Evolutionary conservation across 768 basidiomycete species (phyloP).

Genomic region (Hygrophorus russula): DNA sequence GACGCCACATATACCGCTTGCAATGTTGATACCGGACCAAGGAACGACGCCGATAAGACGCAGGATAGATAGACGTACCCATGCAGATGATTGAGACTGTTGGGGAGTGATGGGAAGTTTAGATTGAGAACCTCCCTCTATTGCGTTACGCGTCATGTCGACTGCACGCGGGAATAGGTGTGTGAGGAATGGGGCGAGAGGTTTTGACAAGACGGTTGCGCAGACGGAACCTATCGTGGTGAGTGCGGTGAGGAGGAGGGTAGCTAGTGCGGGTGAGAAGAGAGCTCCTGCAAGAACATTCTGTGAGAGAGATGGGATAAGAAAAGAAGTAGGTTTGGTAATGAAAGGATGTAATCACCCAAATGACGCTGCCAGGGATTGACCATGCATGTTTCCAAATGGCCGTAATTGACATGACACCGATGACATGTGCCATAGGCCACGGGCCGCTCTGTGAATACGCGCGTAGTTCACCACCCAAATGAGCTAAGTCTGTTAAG

Average conservation of each 20-base stretch:
- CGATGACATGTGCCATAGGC: conserved; percentile 66
- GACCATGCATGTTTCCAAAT: conserved; percentile 98
- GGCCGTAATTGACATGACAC: conserved; percentile 73
- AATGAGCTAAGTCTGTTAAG: conserved; percentile 60
- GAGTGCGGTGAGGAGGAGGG: conserved; percentile 69
- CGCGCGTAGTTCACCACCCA: conserved; percentile 65
- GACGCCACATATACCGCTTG: conserved; percentile 87
- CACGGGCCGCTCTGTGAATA: conserved; percentile 63
- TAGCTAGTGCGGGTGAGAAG: conserved; percentile 74
- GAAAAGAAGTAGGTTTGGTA: not conserved
- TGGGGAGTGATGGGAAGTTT: conserved; percentile 6
- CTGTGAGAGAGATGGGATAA: conserved; percentile 24
- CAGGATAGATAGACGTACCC: conserved; percentile 82
- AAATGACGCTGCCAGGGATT: conserved; percentile 85
- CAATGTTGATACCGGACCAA: conserved; percentile 96
- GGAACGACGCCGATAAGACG: conserved; percentile 89
- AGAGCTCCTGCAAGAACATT: conserved; percentile 86
- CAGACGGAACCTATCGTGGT: conserved; percentile 81
- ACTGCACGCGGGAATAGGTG: conserved; percentile 77
- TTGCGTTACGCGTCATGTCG: conserved; percentile 70
- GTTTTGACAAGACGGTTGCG: conserved; percentile 71
- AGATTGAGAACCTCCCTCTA: conserved; percentile 54
- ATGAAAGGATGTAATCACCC: conserved; percentile 41
- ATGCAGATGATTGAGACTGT: conserved; percentile 35
- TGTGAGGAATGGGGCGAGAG: conserved; percentile 75